A percentile compares a stretch with the other conserved stretches of the same genome.
Conservation (phyloP, 352 stramenopile genomes). For the Globisporangium okanoganense region DNA sequence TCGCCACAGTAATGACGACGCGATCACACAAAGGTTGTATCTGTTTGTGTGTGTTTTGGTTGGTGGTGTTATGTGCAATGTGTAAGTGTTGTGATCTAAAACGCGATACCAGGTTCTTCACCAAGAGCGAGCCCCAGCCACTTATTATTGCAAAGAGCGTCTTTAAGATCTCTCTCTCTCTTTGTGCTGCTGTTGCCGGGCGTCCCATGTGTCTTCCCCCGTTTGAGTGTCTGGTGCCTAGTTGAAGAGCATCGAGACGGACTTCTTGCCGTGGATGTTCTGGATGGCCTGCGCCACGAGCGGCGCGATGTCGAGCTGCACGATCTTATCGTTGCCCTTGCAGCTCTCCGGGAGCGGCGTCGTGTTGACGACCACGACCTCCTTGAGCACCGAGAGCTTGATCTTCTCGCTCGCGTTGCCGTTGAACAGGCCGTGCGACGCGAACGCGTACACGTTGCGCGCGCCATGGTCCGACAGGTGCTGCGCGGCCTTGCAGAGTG, state of each 20-base stretch:
- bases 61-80: not conserved
- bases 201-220: too few relatives aligned
- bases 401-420: conserved; percentile 89
- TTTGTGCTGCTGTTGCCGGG: not conserved
- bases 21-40: not conserved
- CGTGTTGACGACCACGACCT: conserved; percentile 90
- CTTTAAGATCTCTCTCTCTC: not conserved
- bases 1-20: too few relatives aligned
- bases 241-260: conserved; percentile 99
- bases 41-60: conserved; percentile 4
- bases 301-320: conserved; percentile 97
- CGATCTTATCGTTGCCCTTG: conserved; percentile 97
- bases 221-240: too few relatives aligned
- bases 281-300: conserved; percentile 98
- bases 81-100: conserved; percentile 7
- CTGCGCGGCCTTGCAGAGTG: conserved; percentile 97
- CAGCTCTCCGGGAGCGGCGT: conserved; percentile 82
- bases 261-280: conserved; percentile 99
- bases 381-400: conserved; percentile 87
- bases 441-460: conserved; percentile 98
- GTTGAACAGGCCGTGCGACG: conserved; percentile 97
- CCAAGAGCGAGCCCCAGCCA: not conserved
- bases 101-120: not conserved
- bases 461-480: conserved; percentile 95
- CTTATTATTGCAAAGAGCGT: not conserved